A percentile compares a stretch with the other conserved stretches of the same genome.
phyloP scores from a whole-genome alignment of 768 basidiomycete genomes.

The Mrakia hoshinonis region DNA sequence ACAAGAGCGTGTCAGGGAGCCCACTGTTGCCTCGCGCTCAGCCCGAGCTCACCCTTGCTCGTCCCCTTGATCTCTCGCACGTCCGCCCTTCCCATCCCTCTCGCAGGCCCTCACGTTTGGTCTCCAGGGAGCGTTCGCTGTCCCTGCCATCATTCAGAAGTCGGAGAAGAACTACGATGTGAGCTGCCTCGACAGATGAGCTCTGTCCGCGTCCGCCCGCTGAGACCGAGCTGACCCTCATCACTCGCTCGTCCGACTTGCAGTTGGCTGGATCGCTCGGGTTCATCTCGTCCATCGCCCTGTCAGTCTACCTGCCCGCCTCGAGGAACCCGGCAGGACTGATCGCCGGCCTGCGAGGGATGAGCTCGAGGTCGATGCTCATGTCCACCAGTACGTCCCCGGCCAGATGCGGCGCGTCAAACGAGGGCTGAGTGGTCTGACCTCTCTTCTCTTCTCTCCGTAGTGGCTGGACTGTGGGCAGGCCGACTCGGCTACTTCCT shows the following conservation, averaged over 20 bases:
- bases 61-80: neutral
- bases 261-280: conserved; percentile 57
- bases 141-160: conserved; percentile 15
- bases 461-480: conserved; percentile 56
- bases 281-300: conserved; percentile 55
- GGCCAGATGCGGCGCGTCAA: too few relatives aligned
- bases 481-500: conserved; percentile 57
- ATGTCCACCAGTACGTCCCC: conserved; percentile 52
- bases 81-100: conserved; percentile 1
- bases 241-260: neutral
- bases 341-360: conserved; percentile 18
- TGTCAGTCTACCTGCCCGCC: conserved; percentile 43
- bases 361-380: conserved; percentile 49
- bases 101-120: conserved; percentile 8
- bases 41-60: neutral
- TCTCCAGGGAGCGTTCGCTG: conserved; percentile 1
- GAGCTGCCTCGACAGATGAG: neutral
- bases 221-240: neutral
- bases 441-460: too few relatives aligned
- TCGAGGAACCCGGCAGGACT: conserved; percentile 31
- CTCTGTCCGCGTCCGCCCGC: neutral
- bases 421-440: too few relatives aligned
- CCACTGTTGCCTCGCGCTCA: too few relatives aligned
- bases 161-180: conserved; percentile 16
- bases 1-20: too few relatives aligned